These are phyloP conservation scores for Penicillium verhagenii DNA, from an alignment of 495 filamentous ascomycete genomes.

Conservation along the genomic window DNA sequence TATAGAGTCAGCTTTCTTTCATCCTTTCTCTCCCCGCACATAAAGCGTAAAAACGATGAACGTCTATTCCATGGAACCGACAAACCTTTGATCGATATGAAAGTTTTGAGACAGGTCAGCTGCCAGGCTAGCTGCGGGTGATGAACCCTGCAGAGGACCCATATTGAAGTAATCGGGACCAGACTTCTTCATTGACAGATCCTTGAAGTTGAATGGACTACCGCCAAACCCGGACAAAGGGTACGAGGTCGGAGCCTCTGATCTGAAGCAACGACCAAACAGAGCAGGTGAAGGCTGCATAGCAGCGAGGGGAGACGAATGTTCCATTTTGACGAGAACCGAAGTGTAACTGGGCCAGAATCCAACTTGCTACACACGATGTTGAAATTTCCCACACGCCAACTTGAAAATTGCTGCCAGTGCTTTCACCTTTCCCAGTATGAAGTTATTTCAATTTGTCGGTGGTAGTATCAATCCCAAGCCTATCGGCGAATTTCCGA, in stretches of 20 bases:
- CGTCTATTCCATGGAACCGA: not conserved
- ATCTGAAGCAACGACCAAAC: constrained; percentile 54
- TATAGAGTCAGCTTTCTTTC: constrained; percentile 28
- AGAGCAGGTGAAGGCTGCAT: constrained; percentile 78
- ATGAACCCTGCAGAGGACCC: constrained; percentile 76
- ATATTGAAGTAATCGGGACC: constrained; percentile 72
- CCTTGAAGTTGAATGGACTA: constrained; percentile 70
- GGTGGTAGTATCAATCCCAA: not conserved
- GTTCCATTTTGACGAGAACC: constrained; percentile 63
- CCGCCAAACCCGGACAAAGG: constrained; percentile 57
- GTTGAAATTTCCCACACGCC: not conserved
- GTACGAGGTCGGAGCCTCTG: constrained; percentile 52
- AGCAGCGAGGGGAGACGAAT: constrained; percentile 89
- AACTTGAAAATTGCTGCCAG: not conserved
- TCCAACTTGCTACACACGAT: constrained; percentile 5
- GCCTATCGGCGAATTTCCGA: not conserved
- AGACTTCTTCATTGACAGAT: constrained; percentile 65
- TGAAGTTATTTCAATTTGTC: not conserved
- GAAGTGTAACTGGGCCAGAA: constrained; percentile 5
- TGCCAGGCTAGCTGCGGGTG: constrained; percentile 83
- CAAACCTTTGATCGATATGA: constrained; percentile 84
- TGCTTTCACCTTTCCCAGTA: not conserved
- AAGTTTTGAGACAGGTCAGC: constrained; percentile 97
- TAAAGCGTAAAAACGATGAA: no score
- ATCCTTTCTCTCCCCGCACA: not conserved